Base-by-base conservation (phyloP, 2,329 filamentous ascomycete genomes). In the Emergomyces pasteurianus region DNA sequence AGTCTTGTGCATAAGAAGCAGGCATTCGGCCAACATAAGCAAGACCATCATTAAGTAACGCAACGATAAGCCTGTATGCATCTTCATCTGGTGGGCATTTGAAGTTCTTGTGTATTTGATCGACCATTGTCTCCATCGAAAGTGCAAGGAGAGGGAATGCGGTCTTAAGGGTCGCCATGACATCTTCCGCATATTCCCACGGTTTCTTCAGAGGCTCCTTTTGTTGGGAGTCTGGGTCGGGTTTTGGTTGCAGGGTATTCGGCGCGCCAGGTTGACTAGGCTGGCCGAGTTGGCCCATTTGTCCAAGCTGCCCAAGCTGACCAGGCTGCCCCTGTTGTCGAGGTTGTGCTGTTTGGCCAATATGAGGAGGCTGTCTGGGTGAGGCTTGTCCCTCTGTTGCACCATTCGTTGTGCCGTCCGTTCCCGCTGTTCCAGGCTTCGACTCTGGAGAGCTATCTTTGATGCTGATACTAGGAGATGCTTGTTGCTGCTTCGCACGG, bases 91-190 rank as follows among this genome's bases (percentile, higher is more conserved):
- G 92, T 16, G 92, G 92, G 69, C 94, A 97, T 77, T 99, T 99
- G 83, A 99, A 99, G 75, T 97, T 88, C 80, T 97, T 97, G 74
- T 94, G 89, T 62, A 99, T 96, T 75, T 97, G 92, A 71, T 99
- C 94, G 36, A 97, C 92, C 91, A 97, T 99, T 0, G 92, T 96
- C 77, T 99, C 94, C 94, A 99, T 97, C 0, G 92, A 96, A 50
- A 97, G 79, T 10, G 95, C 94, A 67, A 99, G 83, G 21, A 99
- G 81, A 28, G 94, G 94, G 80, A 97, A 99, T 0, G 92, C 92
- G 7, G 94, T 97, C 80, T 99, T 97, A 59, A 99, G 85, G 36
- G 91, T 89, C 40, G 91, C 89, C 82, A 96, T 91, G 63, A 99
- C 90, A 72, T 97, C 92, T 67, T 99, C 94, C 0, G 91, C 92